Base-by-base conservation (phyloP, 1,139 yeast species). In the Sugiyamaella castrensis region DNA sequence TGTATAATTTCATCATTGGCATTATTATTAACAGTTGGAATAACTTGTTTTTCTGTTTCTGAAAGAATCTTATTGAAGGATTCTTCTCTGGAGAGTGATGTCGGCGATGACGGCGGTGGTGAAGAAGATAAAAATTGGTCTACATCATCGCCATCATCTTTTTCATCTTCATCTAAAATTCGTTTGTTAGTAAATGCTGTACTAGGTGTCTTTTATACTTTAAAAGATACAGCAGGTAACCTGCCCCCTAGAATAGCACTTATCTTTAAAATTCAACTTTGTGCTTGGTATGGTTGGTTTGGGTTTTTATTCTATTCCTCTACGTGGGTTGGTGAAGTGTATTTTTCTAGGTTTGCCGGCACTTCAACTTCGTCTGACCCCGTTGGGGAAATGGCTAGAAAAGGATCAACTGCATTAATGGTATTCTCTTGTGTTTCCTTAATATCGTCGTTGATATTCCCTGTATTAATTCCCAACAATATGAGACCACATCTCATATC, bases 1-100 rank as follows among this genome's bases (percentile, higher is more conserved):
- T 72, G 81, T 35, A 55, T 69, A 1, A 53, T 77, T 19, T 79
- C 81, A 1, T 68, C 79, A 5, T 15, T 69, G 1, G 66, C 72
- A 1, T 66, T 80, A 56, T 50, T 72, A 0, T 15, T 61, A 0
- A 60, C 75, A 2, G 74, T 79, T 1, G 54, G 64, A 1, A 52
- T 68, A 11, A 76, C 81, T 1, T 69, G 79, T 39, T 55, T 74
- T 66, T 48, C 60, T 2, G 66, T 62, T 7, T 44, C 57, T 4
- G 66, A 62, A 47, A 51, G 61, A 27, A 55, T 61, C 4, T 55
- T 57, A 33, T 30, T 55, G 43, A 41, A 2, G 37, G 11, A n/a
- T 42, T 19, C 24, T 31, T 19, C 12, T 16, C n/a, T 12, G 37
- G 11, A 31, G 6, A n/a, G 35, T 2, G 33, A 32, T n/a, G 36